Evolutionary conservation across 345 rosid genomes (phyloP).

Genomic region (Angophora floribunda): DNA sequence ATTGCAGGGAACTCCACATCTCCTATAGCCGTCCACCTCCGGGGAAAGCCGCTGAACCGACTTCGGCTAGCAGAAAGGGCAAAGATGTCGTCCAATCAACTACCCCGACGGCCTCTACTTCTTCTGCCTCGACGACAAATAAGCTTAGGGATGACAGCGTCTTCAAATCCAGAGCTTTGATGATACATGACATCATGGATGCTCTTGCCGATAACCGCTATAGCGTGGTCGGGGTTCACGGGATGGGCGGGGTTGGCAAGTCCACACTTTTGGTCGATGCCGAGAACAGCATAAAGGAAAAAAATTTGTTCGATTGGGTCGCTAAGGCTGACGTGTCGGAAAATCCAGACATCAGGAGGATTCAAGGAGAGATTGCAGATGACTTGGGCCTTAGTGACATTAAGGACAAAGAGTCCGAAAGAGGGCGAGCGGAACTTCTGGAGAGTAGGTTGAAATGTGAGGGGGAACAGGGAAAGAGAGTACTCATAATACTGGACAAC

Average conservation of each 20-base stretch:
- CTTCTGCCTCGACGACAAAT: not conserved
- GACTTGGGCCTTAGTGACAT: fast-evolving
- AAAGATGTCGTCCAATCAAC: not conserved
- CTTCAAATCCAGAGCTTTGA: not conserved
- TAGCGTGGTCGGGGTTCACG: not conserved
- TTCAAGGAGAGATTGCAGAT: not conserved
- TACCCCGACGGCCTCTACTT: fast-evolving
- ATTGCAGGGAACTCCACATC: not conserved
- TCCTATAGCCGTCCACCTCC: fast-evolving
- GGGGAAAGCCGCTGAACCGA: fast-evolving
- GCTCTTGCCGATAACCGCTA: not conserved
- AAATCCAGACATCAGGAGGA: not conserved
- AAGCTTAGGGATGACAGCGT: not conserved
- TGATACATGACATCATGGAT: not conserved
- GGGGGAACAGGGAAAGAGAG: not conserved
- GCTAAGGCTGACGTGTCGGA: not conserved
- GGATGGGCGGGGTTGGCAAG: not conserved
- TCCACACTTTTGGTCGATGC: not conserved
- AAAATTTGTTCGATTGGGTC: not conserved
- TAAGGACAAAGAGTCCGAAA: fast-evolving
- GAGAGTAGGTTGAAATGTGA: fast-evolving
- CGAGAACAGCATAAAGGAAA: fast-evolving
- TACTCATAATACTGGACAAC: not conserved
- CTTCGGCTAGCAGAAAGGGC: not conserved
- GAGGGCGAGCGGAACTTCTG: not conserved